These are phyloP conservation scores for Pyrus hybrid DNA, from an alignment of 331 rosid species.

Conservation along the genomic window DNA sequence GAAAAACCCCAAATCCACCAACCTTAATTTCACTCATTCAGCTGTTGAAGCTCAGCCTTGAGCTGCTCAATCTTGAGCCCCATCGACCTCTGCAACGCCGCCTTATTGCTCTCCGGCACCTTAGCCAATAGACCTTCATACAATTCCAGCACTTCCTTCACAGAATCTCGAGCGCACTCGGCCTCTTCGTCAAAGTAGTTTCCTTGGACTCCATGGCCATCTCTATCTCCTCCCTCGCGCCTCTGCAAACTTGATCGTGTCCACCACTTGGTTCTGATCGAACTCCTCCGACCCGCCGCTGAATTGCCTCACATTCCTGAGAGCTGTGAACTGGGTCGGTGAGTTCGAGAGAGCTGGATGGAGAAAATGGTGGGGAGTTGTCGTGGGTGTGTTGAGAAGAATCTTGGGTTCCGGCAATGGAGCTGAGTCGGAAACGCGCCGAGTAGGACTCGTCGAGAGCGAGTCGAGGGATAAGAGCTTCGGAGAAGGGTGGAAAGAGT, in stretches of 20 bases:
- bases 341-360: background rate
- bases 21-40: constrained; percentile 62
- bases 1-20: constrained; percentile 7
- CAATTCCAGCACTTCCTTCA: constrained; percentile 46
- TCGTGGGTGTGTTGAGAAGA: background rate
- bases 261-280: constrained; percentile 66
- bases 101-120: constrained; percentile 50
- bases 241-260: constrained; percentile 79
- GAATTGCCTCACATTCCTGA: constrained; percentile 20
- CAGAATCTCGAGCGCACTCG: constrained; percentile 81
- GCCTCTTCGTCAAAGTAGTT: constrained; percentile 91
- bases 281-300: constrained; percentile 27
- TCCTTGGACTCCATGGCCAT: constrained; percentile 90
- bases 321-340: constrained; percentile 13
- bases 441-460: constrained; percentile 5
- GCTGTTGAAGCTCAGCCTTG: constrained; percentile 78
- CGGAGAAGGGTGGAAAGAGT: constrained; percentile 15
- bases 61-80: constrained; percentile 89
- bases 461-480: constrained; percentile 16
- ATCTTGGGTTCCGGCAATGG: constrained; percentile 11
- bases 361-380: constrained; percentile 21
- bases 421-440: background rate
- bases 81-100: constrained; percentile 72
- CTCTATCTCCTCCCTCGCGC: constrained; percentile 98
- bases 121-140: constrained; percentile 49